Evolutionary conservation across 495 filamentous ascomycete species (phyloP).

Genomic region (Podospora appendiculata): DNA sequence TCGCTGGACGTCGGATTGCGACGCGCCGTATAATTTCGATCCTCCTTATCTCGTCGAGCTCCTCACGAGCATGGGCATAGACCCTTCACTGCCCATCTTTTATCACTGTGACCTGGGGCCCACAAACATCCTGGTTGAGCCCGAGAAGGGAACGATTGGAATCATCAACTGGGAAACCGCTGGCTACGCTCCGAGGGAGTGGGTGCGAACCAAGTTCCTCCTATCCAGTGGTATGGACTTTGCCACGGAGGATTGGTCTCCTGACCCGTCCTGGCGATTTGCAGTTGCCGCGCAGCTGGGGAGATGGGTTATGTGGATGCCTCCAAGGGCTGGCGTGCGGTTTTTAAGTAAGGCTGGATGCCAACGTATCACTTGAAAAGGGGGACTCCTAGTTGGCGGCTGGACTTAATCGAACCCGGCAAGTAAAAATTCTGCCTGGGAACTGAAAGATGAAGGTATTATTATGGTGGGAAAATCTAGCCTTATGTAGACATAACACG

Average conservation of each 20-base stretch:
- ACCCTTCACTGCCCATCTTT: constrained; percentile 3
- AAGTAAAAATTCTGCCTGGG: too few species aligned
- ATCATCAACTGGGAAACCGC: constrained; percentile 10
- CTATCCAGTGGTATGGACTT: constrained; percentile 8
- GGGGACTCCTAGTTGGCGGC: too few species aligned
- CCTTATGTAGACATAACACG: too few species aligned
- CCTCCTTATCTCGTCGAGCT: not conserved
- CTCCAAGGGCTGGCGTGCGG: not conserved
- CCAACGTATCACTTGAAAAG: too few species aligned
- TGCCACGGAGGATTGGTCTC: not conserved
- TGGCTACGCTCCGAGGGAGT: constrained; percentile 10
- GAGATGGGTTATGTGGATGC: constrained; percentile 1
- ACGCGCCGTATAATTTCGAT: not conserved
- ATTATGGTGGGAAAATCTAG: too few species aligned
- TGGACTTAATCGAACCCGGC: too few species aligned
- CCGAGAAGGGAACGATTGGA: not conserved
- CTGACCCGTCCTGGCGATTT: constrained; percentile 3
- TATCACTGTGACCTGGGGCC: constrained; percentile 11
- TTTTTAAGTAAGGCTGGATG: not conserved
- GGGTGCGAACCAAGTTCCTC: constrained; percentile 10
- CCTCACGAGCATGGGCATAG: constrained; percentile 6
- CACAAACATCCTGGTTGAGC: constrained; percentile 5
- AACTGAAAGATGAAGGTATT: too few species aligned
- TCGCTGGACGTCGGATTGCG: not conserved
- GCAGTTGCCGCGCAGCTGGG: not conserved